Base-by-base conservation (phyloP, 1,284 basidiomycete species). In the Ceraceosorus guamensis region DNA sequence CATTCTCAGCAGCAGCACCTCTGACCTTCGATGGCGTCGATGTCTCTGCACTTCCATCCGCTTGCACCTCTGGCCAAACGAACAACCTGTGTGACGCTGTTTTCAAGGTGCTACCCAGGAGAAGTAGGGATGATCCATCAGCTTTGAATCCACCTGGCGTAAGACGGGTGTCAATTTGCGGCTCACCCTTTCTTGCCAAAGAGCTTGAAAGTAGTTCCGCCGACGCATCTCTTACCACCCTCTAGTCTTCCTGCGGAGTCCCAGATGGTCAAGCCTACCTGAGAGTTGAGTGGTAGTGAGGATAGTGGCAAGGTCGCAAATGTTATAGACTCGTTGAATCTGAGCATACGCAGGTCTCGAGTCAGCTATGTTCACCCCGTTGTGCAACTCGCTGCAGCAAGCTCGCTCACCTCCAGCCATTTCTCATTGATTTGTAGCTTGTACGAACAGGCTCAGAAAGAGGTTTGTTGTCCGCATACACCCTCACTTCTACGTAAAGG, bases 211-310 rank as follows among this genome's bases (percentile, higher is more conserved):
- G 91, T 93, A 1, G 89, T 86, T 0, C 92, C 92, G 34, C 93
- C 92, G 0, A 96, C 89, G 84, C 0, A 87, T 87, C 50, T 7
- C 35, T 14, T 37, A 30, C 10, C 52, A 43, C 54, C 39, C 37
- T 44, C 35, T 11, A 13, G 34, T 30, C 37, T 46, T 4, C 37
- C 59, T 1, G 62, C 63, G 0, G 92, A 89, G 73, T 97, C 91
- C 86, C 91, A 95, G 18, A 97, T 85, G 0, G 93, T 97, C 71
- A 97, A 89, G 0, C 88, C 87, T 53, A 98, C 82, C 67, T 95
- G 91, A 0, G 91, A 85, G 68, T 81, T 87, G 34, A 91, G 79
- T 0, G 91, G 90, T 4, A 98, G 81, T 68, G 95, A 91, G 52
- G 89, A 88, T 61, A 95, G 93, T 53, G 47, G 50, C 18, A 35